Evolutionary conservation across 2,329 filamentous ascomycete genomes (phyloP), one percentile per base, ranked within the genome.

Genomic region (Hymenoscyphus fructigenus): DNA sequence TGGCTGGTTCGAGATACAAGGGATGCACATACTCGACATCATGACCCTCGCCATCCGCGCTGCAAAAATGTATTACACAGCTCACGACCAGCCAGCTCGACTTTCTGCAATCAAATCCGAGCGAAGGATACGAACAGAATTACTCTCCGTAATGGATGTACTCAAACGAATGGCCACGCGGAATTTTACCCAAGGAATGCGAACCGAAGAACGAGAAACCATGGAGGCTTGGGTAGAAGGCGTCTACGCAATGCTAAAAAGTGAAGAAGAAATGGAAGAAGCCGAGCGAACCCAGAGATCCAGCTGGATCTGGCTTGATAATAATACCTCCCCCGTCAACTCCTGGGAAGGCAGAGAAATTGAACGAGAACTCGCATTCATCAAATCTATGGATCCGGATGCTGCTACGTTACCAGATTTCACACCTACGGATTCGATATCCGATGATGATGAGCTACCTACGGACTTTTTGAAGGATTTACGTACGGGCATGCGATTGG

Each of bases 21-120:
- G 94, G 20, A 88, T 98, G 82, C 91, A 96, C 73, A 87, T 99
- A 44, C 85, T 98, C 63, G 94, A 98, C 76, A 88, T 96, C 61
- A 90, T 95, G 75, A 99, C 95, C 0, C 83, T 98, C 61, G 94
- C 94, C n/a, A 98, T 99, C 70, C 88, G 93, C 61, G 93, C 94
- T 1, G 95, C 95, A 60, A 97, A 96, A 79, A 89, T 96, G 73
- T 99, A 98, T 79, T 98, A 99, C 78, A 97, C 93, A 0, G 86
- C 92, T 3, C 95, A 98, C 75, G 91, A 96, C 73, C 85, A 93
- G 61, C 92, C 93, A 1, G 90, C 95, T 71, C 88, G 91, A 44
- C 82, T 98, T 20, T 92, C 95, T 73, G 82, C 90, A 32, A 96
- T 98, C 78, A 93, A 92, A 77, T 88, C 92, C 0, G 95, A 99